Conservation (phyloP, 768 basidiomycete species). For the Daedaleopsis nitida region DNA sequence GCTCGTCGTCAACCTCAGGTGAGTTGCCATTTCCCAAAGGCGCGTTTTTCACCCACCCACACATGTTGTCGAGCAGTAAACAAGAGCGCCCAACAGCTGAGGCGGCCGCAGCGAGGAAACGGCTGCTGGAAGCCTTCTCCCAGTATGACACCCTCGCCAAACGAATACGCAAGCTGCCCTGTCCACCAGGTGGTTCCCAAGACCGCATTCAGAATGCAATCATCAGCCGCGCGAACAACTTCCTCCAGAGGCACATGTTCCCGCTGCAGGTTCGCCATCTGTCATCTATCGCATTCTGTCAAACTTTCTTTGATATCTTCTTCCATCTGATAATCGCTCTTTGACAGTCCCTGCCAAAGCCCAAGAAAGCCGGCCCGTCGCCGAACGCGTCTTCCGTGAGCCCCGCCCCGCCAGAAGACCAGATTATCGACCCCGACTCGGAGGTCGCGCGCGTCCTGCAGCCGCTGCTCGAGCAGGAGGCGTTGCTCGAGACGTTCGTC, state of each 20-base stretch:
- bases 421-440: slow-evolving; percentile 61
- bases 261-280: slow-evolving; percentile 61
- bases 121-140: slow-evolving; percentile 80
- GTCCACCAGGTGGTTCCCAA: slow-evolving; percentile 68
- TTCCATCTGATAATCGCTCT: not conserved
- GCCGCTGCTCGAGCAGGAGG: slow-evolving; percentile 92
- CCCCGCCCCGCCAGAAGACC: slow-evolving; percentile 22
- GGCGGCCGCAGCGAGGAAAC: slow-evolving; percentile 72
- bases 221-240: slow-evolving; percentile 70
- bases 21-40: slow-evolving; percentile 15
- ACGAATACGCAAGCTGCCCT: slow-evolving; percentile 75
- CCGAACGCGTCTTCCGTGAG: slow-evolving; percentile 16
- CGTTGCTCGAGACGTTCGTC: slow-evolving; percentile 85
- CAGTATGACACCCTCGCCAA: slow-evolving; percentile 91
- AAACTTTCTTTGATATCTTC: not conserved
- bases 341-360: slow-evolving; percentile 48
- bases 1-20: slow-evolving; percentile 73
- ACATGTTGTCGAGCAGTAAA: slow-evolving; percentile 32
- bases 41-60: slow-evolving; percentile 30
- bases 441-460: slow-evolving; percentile 74
- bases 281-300: not conserved
- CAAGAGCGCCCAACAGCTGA: slow-evolving; percentile 64
- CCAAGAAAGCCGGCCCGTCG: slow-evolving; percentile 34
- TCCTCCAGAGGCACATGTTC: slow-evolving; percentile 90
- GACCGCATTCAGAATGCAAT: slow-evolving; percentile 86